Percentiles rank a stretch among this genome's conserved stretches.
These are phyloP conservation scores for Sordariomycetes sp. DNA, from an alignment of 2,329 filamentous ascomycete species.

Conservation along the genomic window DNA sequence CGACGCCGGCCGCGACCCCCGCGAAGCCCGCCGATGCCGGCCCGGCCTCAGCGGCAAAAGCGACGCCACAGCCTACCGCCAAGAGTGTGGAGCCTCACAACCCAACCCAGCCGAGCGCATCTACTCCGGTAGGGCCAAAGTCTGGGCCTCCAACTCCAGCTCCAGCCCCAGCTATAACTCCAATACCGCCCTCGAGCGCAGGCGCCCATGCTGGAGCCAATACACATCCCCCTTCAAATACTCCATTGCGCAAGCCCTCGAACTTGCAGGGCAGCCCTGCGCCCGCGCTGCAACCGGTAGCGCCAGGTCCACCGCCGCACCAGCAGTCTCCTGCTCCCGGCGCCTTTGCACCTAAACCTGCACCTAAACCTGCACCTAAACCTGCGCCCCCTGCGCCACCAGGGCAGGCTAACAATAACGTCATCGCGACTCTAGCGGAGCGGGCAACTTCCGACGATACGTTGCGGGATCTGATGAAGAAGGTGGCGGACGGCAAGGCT, in stretches of 20 bases:
- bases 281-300: background rate
- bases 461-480: conserved; percentile 69
- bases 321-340: conserved; percentile 4
- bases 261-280: background rate
- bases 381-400: conserved; percentile 11
- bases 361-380: conserved; percentile 3
- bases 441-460: conserved; percentile 60
- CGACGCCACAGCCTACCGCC: conserved; percentile 6
- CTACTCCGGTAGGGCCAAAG: background rate
- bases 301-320: background rate
- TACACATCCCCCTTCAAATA: background rate
- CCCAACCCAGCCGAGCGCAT: conserved; percentile 7
- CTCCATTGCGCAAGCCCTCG: background rate
- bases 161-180: conserved; percentile 11
- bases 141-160: conserved; percentile 3
- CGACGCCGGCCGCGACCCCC: conserved; percentile 8
- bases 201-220: background rate
- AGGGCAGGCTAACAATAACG: conserved; percentile 45
- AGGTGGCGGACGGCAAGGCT: conserved; percentile 65
- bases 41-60: conserved; percentile 4
- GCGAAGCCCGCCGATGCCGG: conserved; percentile 6
- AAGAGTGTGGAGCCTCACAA: conserved; percentile 9
- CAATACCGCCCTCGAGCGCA: conserved; percentile 13
- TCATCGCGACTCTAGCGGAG: conserved; percentile 68
- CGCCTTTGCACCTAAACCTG: background rate